Evolutionary conservation across 2,329 filamentous ascomycete genomes (phyloP), one percentile per base, ranked within the genome.

Genomic region (Gliomastix tumulicola): DNA sequence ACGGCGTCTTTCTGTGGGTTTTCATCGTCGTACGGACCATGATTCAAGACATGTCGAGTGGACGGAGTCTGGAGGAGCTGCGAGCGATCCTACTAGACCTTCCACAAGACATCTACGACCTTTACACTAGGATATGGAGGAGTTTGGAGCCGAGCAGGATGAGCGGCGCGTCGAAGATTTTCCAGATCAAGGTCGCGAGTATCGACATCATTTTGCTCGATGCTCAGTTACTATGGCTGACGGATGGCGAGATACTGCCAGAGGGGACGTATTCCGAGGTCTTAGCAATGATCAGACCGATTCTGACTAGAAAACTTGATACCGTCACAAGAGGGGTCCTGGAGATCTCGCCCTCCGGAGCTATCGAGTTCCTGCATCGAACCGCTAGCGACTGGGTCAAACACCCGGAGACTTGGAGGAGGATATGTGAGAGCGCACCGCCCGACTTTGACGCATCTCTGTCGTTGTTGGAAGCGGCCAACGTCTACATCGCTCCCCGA

Each of bases 1-100:
- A 44, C 4, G 48, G 48, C 0, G 47, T 50, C 2, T 49, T 50
- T 8, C 41, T 50, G 4, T 49, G 48, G 32, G 32, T 34, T 3
- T 34, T 21, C 7, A 21, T 34, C 11, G 19, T 34, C 3, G 32
- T 21, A 16, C 18, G 32, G 16, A 20, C 18, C 13, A 6, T 50
- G 9, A 13, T 38, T 1, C 35, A 41, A 13, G 45, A 44, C 3
- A 30, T 49, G 6, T 15, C 17, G 3, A 27, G 40, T 10, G 11
- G 27, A 3, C 39, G 43, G 16, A 17, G 21, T 6, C 12, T 44
- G 3, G 17, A 15, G 3, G 31, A 33, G 3, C 31, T 45, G 4
- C 37, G 42, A 4, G 18, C 20, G 8, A 17, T 39, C 18, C 19
- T 40, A 8, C 10, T 34, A 17, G 16, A 20, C 11, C 32, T 43